Evolutionary conservation across 257 asterid genomes (phyloP).

Genomic region (Fraxinus anomala): DNA sequence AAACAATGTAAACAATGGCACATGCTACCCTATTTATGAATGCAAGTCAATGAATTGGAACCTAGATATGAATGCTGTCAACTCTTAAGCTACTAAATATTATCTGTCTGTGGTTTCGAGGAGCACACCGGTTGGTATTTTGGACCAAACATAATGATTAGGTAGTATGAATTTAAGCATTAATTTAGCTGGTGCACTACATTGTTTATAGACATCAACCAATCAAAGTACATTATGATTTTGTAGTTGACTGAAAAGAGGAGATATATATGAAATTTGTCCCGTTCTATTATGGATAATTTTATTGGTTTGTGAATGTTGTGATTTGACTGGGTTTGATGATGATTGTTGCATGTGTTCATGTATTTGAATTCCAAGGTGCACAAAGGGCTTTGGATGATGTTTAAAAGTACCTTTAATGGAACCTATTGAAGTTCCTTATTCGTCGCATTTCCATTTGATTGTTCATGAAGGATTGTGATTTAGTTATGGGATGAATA

Average conservation of each 20-base stretch:
- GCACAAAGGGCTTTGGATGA: slow-evolving; percentile 14
- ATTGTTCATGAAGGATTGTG: slow-evolving; percentile 8
- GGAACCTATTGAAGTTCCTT: neutral
- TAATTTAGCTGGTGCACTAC: neutral
- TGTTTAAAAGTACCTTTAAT: neutral
- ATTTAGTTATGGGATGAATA: neutral
- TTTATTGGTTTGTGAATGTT: neutral
- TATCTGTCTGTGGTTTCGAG: neutral
- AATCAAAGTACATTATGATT: neutral
- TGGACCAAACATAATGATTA: slow-evolving; percentile 5
- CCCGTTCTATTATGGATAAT: neutral
- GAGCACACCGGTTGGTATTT: neutral
- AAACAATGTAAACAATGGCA: neutral
- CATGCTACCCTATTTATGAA: neutral
- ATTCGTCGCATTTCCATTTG: slow-evolving; percentile 4
- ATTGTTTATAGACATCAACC: neutral
- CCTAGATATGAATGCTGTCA: neutral
- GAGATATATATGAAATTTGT: neutral
- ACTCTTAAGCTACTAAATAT: neutral
- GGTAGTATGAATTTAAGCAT: neutral
- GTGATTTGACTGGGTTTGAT: slow-evolving; percentile 11
- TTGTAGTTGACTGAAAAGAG: neutral
- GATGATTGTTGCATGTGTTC: neutral
- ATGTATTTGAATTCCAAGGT: slow-evolving; percentile 16
- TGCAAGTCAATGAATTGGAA: neutral